phyloP scores from a whole-genome alignment of 352 stramenopile species.

The Globisporangium spiculum region DNA sequence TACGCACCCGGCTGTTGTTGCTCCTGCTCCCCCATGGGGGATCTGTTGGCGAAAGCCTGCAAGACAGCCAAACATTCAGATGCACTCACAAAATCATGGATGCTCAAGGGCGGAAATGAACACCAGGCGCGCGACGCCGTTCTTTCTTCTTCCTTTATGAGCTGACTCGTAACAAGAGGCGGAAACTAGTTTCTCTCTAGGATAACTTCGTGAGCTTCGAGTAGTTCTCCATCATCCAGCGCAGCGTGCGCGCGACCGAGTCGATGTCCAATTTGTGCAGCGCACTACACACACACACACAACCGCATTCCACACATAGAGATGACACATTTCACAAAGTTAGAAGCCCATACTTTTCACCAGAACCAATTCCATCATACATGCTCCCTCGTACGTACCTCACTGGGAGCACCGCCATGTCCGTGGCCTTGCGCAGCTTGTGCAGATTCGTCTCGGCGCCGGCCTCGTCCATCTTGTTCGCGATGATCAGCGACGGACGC shows the following conservation, averaged over 20 bases:
- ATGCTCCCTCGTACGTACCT: slow-evolving; percentile 35
- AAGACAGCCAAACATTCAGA: not conserved
- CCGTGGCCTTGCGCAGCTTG: slow-evolving; percentile 63
- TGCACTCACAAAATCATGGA: not conserved
- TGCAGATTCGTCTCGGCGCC: slow-evolving; percentile 79
- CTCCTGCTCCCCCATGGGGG: not conserved
- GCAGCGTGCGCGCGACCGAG: slow-evolving; percentile 65
- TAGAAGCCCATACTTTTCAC: not conserved
- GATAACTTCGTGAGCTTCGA: slow-evolving; percentile 51
- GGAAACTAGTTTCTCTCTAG: slow-evolving; percentile 24
- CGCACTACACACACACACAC: slow-evolving; percentile 33
- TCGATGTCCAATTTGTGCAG: slow-evolving; percentile 88
- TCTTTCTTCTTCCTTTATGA: not conserved
- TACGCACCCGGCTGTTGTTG: not conserved
- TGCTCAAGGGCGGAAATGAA: not conserved
- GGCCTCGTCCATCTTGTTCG: slow-evolving; percentile 89
- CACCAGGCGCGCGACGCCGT: not conserved
- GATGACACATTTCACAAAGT: not conserved
- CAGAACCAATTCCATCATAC: not conserved
- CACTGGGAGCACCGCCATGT: slow-evolving; percentile 77
- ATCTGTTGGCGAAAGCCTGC: not conserved
- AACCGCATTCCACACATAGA: not conserved
- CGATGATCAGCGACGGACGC: slow-evolving; percentile 79
- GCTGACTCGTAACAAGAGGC: not conserved
- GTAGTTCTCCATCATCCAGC: slow-evolving; percentile 70